Base-by-base conservation (phyloP, 345 rosid genomes). In the Stellera chamaejasme region DNA sequence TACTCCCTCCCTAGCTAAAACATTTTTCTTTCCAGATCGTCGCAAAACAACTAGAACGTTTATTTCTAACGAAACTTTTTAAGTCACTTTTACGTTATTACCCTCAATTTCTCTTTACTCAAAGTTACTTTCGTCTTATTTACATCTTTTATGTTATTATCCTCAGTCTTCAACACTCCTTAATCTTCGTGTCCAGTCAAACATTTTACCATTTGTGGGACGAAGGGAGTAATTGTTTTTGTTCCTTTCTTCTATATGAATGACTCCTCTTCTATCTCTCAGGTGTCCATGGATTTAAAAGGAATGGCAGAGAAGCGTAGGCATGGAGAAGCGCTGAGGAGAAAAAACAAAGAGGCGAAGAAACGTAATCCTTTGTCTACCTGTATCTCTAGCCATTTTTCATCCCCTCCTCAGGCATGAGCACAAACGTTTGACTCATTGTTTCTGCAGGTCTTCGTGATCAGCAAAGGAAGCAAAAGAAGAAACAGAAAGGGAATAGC, bases 271-370 rank as follows among this genome's bases (percentile, higher is more conserved):
- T 45, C 49, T 50, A 43, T n/a, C 10, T 4, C 57, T 52, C 76
- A 88, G 97, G 77, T 78, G 60, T 61, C 27, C 50, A 47, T 89
- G 81, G 82, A 66, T 43, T 46, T 69, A 59, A 89, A 81, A 65
- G 95, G 62, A 66, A 65, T 60, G 55, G 77, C 77, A 28, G 88
- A 68, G 9, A 93, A 80, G 63, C 75, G 89, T 28, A 83, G 69
- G 43, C 63, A 68, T 39, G 23, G 74, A 41, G 85, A 74, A 52
- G 66, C 27, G 42, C 53, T 76, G 55, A 83, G 68, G 75, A 89
- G 77, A 69, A 82, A 82, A 62, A 78, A 81, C 65, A 92, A 81
- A 74, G 85, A 80, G 2, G 97, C 87, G 79, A 93, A 89, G 66
- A 89, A 76, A 80, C 74, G 92, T 84, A 77, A 16, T 25, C 13